Base-by-base conservation (phyloP, 1,139 yeast genomes). In the Sugiyamaella neomexicana region DNA sequence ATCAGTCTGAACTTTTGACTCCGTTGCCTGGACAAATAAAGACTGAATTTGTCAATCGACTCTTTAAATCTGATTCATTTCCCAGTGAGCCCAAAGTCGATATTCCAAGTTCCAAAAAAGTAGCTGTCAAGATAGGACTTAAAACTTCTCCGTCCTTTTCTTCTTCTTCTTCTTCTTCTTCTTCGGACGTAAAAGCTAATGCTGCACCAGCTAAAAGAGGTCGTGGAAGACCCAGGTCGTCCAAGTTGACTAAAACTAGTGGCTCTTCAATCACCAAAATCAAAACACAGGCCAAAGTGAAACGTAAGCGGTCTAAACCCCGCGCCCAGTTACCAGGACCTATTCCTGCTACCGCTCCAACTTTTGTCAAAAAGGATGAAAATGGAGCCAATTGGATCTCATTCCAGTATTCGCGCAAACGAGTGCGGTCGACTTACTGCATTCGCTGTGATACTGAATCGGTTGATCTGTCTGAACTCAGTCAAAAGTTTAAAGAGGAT, bases 331-430 rank as follows among this genome's bases (percentile, higher is more conserved):
- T 41, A 29, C 64, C 65, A 17, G 64, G 64, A 23, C 65, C 65
- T 2, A 59, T 60, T 42, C 63, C 64, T 12, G 62, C 64, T 17
- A 52, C 60, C 16, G 55, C 65, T 31, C 68, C 68, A 10, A 58
- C 69, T 12, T 54, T 62, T 29, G 64, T 66, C 16, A 43, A 41
- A 38, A 52, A 36, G 23, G 75, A 72, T 58, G 63, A 59, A 42
- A 54, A 60, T 25, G 75, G 75, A 7, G 63, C 69, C 15, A 67
- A 68, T 46, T 70, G 72, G 73, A 68, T 73, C 44, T 58, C 67
- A 34, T 72, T 73, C 58, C 68, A 62, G 50, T 73, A 72, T 60
- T 65, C 72, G 25, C 64, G 65, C 46, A 65, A 70, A 47, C 63
- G 71, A 9, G 66, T 65, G 34, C 63, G 63, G 46, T 60, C 68